Percentiles rank a stretch among this genome's conserved stretches.
Evolutionary conservation across 305 asterid genomes (phyloP).

Genomic region (Fraxinus paxiana): DNA sequence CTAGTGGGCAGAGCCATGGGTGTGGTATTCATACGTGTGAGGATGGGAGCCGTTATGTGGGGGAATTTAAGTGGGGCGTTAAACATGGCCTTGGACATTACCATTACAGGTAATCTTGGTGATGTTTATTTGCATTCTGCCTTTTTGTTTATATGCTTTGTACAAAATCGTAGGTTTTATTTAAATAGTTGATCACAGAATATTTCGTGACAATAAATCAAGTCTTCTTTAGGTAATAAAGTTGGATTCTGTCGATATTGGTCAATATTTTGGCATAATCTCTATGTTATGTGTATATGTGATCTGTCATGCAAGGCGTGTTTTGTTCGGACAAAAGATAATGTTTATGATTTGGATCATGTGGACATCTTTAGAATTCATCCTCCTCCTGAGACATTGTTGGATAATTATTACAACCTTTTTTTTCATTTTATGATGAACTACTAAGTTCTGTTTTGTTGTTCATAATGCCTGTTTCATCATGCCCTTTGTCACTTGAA

Average conservation of each 20-base stretch:
- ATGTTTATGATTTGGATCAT: not conserved
- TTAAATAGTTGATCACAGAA: not conserved
- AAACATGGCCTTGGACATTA: conserved; percentile 93
- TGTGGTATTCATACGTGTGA: conserved; percentile 86
- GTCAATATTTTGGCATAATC: not conserved
- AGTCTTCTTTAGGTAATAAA: not conserved
- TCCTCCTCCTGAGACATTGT: not conserved
- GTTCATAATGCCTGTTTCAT: not conserved
- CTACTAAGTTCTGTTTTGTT: not conserved
- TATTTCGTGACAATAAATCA: not conserved
- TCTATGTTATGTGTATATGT: not conserved
- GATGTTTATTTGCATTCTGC: conserved; percentile 8
- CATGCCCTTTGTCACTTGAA: conserved; percentile 3
- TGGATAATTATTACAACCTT: conserved; percentile 1
- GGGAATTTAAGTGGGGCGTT: conserved; percentile 92
- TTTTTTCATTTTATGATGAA: not conserved
- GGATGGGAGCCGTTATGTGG: conserved; percentile 79
- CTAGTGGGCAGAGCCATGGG: conserved; percentile 90
- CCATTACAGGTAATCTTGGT: conserved; percentile 65
- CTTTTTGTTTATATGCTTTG: not conserved
- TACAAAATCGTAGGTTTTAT: conserved; percentile 9
- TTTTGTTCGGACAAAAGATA: not conserved
- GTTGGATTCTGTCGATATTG: not conserved
- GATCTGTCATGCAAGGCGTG: conserved; percentile 8
- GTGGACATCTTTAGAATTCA: not conserved